A percentile compares a stretch with the other conserved stretches of the same genome.
Conservation (phyloP, 768 basidiomycete genomes). For the Cantharellus anzutake region DNA sequence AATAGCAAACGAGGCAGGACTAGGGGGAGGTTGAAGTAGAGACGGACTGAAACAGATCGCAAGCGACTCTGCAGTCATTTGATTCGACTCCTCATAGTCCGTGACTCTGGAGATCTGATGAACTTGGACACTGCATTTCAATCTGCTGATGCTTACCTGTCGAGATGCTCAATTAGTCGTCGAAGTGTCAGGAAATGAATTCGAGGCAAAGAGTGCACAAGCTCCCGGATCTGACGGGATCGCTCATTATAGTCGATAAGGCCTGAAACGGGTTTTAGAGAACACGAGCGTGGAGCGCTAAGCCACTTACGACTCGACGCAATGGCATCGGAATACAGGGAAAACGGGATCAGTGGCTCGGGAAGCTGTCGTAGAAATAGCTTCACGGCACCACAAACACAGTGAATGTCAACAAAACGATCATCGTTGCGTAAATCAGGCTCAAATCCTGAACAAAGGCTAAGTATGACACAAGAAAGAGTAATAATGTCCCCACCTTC, state of each 20-base stretch:
- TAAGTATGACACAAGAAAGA: background rate
- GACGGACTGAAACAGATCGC: slow-evolving; percentile 75
- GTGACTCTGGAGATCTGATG: slow-evolving; percentile 36
- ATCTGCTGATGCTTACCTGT: slow-evolving; percentile 20
- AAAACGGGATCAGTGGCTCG: slow-evolving; percentile 55
- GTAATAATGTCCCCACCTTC: slow-evolving; percentile 25
- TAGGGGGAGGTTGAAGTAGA: slow-evolving; percentile 55
- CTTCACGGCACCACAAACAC: slow-evolving; percentile 68
- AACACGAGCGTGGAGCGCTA: background rate
- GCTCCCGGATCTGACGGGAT: slow-evolving; percentile 38
- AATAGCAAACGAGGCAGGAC: background rate
- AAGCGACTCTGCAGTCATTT: slow-evolving; percentile 74
- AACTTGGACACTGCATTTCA: background rate
- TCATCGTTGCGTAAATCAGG: slow-evolving; percentile 16
- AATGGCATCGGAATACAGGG: slow-evolving; percentile 48
- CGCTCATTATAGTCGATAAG: slow-evolving; percentile 50
- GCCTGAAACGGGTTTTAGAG: slow-evolving; percentile 24
- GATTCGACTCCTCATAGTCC: slow-evolving; percentile 72
- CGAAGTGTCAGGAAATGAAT: slow-evolving; percentile 63
- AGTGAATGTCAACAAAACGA: slow-evolving; percentile 43
- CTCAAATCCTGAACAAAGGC: slow-evolving; percentile 27
- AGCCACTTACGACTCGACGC: slow-evolving; percentile 43
- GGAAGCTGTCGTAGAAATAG: slow-evolving; percentile 73
- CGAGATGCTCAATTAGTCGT: slow-evolving; percentile 68
- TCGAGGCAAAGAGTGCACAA: slow-evolving; percentile 51